These are phyloP conservation scores for Fusarium lyarnte DNA, from an alignment of 2,329 filamentous ascomycete species.

Conservation along the genomic window DNA sequence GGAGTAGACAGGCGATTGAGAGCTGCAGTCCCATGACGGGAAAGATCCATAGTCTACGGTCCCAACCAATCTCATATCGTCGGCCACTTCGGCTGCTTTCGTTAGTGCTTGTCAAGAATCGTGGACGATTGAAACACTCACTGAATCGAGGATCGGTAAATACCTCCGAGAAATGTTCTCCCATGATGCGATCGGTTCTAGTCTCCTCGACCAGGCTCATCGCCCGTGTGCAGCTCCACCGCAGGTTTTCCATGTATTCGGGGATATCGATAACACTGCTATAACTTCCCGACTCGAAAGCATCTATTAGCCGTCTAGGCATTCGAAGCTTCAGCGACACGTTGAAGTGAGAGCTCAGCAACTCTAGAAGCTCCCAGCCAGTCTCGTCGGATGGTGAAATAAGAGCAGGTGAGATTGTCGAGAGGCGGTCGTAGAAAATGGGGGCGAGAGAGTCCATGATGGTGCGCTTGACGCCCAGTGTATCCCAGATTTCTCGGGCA, in stretches of 20 bases:
- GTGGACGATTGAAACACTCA: conserved; percentile 44
- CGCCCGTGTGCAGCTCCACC: conserved; percentile 61
- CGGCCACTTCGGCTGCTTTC: conserved; percentile 52
- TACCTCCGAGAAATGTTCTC: conserved; percentile 53
- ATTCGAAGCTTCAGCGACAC: conserved; percentile 58
- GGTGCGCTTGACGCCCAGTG: conserved; percentile 64
- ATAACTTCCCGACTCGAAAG: conserved; percentile 62
- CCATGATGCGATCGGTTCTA: conserved; percentile 56
- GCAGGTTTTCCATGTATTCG: conserved; percentile 54
- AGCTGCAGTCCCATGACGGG: conserved; percentile 56
- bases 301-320: conserved; percentile 54
- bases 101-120: conserved; percentile 16
- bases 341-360: conserved; percentile 57
- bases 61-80: conserved; percentile 53
- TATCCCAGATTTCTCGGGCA: conserved; percentile 60
- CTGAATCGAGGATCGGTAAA: conserved; percentile 58
- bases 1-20: conserved; percentile 53
- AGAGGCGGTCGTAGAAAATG: conserved; percentile 65
- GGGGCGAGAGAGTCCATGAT: conserved; percentile 66
- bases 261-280: conserved; percentile 60
- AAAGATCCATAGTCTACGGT: conserved; percentile 64
- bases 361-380: conserved; percentile 52
- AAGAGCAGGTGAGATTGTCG: conserved; percentile 58
- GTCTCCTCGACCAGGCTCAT: conserved; percentile 64
- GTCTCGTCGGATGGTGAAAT: conserved; percentile 46